Evolutionary conservation across 2,329 filamentous ascomycete species (phyloP), one percentile per base, ranked within the genome.

Genomic region (Basipetospora sp.): DNA sequence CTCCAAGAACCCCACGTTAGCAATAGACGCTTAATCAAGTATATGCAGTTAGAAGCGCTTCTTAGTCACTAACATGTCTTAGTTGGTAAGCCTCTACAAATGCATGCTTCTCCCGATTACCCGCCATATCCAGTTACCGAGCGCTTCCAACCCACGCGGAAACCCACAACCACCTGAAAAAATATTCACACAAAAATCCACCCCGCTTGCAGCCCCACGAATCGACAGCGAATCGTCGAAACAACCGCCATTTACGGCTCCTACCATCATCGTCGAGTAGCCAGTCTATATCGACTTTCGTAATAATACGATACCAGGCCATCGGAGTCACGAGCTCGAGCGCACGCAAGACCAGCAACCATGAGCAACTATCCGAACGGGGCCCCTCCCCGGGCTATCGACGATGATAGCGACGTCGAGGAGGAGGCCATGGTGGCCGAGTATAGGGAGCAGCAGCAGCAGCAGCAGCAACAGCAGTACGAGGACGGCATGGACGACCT

Each of bases 401-500:
- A 77, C 51, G 81, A 88, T 60, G 86, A 92, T 57, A 93, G 85
- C 55, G 90, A 96, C 59, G 81, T 84, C 47, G 87, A 94, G 65
- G 88, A 96, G 71, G 90, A 96, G 65, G 81, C 81, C 51, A 75
- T 98, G 49, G 90, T 86, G 52, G 85, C 86, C 63, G 86, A 96
- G 64, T 94, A 94, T 73, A 80, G 78, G 58, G 85, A 94, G 66
- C 88, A 94, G 63, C 36, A 38, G 29, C 84, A 94, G 50, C 85
- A 90, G 58, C 22, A 94, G 66, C 88, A 94, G 63, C 30, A 39
- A 25, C 84, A 94, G 50, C 85, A 90, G 58, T 94, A 88, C 54
- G 84, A 93, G 53, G 86, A 87, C 56, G 77, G 79, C 50, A 76
- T 86, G 63, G 61, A 92, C 48, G 65, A 92, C 50, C 86, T 88